phyloP scores from a whole-genome alignment of 164 flowering plant species.

The Houttuynia cordata region DNA sequence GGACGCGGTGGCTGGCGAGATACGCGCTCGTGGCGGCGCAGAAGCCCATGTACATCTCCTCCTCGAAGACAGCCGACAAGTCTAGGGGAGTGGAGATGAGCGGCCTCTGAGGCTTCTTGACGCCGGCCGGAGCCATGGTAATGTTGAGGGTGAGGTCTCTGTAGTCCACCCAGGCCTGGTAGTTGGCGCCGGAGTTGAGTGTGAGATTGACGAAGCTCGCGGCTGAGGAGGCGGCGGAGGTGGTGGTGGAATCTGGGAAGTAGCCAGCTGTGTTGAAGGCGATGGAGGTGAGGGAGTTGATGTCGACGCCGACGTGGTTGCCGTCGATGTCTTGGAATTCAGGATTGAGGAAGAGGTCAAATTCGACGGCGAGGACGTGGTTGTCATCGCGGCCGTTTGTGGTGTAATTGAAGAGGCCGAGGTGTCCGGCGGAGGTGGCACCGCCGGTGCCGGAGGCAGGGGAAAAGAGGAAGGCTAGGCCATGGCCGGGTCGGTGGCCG shows the following conservation, averaged over 20 bases:
- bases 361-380: constrained; percentile 13
- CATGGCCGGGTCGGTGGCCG: constrained; percentile 19
- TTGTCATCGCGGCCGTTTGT: constrained; percentile 1
- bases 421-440: constrained; percentile 14
- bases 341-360: constrained; percentile 7
- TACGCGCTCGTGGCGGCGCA: constrained; percentile 24
- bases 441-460: constrained; percentile 14
- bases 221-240: too few species aligned
- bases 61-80: constrained; percentile 24
- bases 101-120: constrained; percentile 18
- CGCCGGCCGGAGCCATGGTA: constrained; percentile 29
- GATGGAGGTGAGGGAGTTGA: constrained; percentile 7
- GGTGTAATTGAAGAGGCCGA: constrained; percentile 14
- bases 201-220: constrained; percentile 8
- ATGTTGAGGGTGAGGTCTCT: constrained; percentile 12
- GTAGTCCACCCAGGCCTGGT: constrained; percentile 39
- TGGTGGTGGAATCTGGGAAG: constrained; percentile 14
- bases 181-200: constrained; percentile 25
- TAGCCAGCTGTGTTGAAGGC: constrained; percentile 15
- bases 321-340: constrained; percentile 5
- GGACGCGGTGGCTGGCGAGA: constrained; percentile 25
- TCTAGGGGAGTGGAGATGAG: constrained; percentile 13
- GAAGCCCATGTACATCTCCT: constrained; percentile 37
- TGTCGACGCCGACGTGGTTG: constrained; percentile 10
- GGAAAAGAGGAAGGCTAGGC: constrained; percentile 23